Conservation (phyloP, 805 yeast species). For the Candida insectorum region DNA sequence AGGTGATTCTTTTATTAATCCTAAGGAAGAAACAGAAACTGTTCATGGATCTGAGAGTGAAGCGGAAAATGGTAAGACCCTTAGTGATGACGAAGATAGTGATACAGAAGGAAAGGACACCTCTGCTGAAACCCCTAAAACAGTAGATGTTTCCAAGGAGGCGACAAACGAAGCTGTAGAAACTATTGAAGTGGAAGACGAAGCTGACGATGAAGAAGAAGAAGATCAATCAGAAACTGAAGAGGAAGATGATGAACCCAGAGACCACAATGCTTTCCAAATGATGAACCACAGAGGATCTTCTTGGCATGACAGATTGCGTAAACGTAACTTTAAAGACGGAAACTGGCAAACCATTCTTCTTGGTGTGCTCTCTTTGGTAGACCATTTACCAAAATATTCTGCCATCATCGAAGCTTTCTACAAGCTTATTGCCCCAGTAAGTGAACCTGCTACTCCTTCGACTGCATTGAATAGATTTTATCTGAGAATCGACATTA, state of each 20-base stretch:
- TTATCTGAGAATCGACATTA: slow-evolving; percentile 47
- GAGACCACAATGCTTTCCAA: slow-evolving; percentile 42
- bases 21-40: slow-evolving; percentile 12
- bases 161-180: neutral
- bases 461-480: slow-evolving; percentile 52
- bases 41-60: slow-evolving; percentile 19
- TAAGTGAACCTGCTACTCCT: slow-evolving; percentile 45
- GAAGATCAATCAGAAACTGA: slow-evolving; percentile 13
- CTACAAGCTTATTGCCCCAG: slow-evolving; percentile 57
- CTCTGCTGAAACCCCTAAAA: slow-evolving; percentile 14
- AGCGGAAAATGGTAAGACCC: slow-evolving; percentile 14
- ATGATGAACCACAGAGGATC: slow-evolving; percentile 55
- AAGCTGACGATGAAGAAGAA: slow-evolving; percentile 20
- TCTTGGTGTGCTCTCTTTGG: slow-evolving; percentile 65
- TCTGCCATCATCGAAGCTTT: slow-evolving; percentile 47
- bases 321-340: slow-evolving; percentile 70
- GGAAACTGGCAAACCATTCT: slow-evolving; percentile 83
- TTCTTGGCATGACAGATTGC: slow-evolving; percentile 76
- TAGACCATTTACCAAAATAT: slow-evolving; percentile 57
- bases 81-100: slow-evolving; percentile 17
- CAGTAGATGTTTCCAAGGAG: slow-evolving; percentile 7
- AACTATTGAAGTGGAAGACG: slow-evolving; percentile 13
- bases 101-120: slow-evolving; percentile 19
- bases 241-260: slow-evolving; percentile 15
- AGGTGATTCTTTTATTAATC: slow-evolving; percentile 20